Conservation (phyloP, 257 asterid species). For the Anisodus tanguticus region DNA sequence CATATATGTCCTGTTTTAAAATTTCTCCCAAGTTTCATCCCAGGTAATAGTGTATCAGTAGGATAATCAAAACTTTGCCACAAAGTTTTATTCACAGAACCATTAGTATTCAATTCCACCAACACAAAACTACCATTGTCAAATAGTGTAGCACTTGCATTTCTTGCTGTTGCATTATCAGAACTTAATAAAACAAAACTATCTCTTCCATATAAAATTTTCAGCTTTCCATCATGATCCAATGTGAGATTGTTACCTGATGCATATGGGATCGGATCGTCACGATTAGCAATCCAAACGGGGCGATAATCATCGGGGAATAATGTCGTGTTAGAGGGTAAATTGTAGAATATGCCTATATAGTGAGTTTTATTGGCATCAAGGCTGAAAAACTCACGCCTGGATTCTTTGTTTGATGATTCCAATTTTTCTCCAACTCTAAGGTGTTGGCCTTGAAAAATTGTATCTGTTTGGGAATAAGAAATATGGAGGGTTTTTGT, state of each 20-base stretch:
- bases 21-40: constrained; percentile 42
- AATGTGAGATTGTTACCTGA: constrained; percentile 33
- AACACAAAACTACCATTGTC: constrained; percentile 39
- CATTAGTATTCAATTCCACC: constrained; percentile 26
- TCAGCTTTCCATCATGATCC: constrained; percentile 34
- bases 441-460: constrained; percentile 22
- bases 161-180: constrained; percentile 10
- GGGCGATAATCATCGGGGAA: constrained; percentile 16
- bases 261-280: constrained; percentile 32
- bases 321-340: not conserved
- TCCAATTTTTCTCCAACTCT: constrained; percentile 28
- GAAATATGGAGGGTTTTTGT: not conserved
- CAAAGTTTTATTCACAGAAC: constrained; percentile 29
- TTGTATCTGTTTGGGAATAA: constrained; percentile 20
- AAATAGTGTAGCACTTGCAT: constrained; percentile 38
- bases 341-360: constrained; percentile 42
- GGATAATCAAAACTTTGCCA: constrained; percentile 50
- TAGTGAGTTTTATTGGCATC: constrained; percentile 21
- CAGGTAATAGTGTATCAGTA: constrained; percentile 42
- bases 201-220: constrained; percentile 17
- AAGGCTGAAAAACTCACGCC: constrained; percentile 36
- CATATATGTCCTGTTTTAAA: constrained; percentile 40
- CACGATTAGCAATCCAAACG: constrained; percentile 45
- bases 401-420: constrained; percentile 39
- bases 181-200: not conserved